Conservation (phyloP, 2,329 filamentous ascomycete genomes). For the Arthrobotrys musiformis region DNA sequence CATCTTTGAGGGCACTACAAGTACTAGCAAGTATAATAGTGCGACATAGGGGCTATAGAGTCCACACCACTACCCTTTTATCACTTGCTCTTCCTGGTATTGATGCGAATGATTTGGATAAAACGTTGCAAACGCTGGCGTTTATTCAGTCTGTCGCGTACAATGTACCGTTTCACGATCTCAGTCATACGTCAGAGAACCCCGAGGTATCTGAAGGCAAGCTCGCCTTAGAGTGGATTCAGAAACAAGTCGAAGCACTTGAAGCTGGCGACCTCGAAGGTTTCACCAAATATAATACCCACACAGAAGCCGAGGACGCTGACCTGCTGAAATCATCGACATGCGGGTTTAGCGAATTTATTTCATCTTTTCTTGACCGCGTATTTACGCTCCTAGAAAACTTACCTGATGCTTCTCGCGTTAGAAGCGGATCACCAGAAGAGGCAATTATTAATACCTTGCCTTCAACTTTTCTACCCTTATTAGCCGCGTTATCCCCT, state of each 20-base stretch:
- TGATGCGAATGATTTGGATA: constrained; percentile 96
- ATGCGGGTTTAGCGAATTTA: constrained; percentile 90
- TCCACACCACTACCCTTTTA: constrained; percentile 93
- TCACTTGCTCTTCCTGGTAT: constrained; percentile 93
- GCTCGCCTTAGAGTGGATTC: constrained; percentile 73
- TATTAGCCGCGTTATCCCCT: constrained; percentile 89
- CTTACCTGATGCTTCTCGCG: constrained; percentile 85
- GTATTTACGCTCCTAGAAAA: constrained; percentile 97
- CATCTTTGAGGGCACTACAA: constrained; percentile 89
- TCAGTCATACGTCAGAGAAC: constrained; percentile 68
- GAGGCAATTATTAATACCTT: constrained; percentile 97
- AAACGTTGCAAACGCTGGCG: constrained; percentile 91
- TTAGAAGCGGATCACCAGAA: constrained; percentile 90
- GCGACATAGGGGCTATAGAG: constrained; percentile 92
- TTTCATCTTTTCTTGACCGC: constrained; percentile 87
- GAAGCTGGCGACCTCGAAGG: constrained; percentile 88
- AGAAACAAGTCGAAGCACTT: constrained; percentile 91
- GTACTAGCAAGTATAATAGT: constrained; percentile 92
- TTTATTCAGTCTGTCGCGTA: constrained; percentile 97
- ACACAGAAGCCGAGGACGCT: constrained; percentile 86
- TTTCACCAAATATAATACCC: constrained; percentile 83
- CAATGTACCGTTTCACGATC: constrained; percentile 89
- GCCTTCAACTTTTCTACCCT: constrained; percentile 86
- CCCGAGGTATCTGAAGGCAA: constrained; percentile 77
- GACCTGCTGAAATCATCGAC: constrained; percentile 92